phyloP scores from a whole-genome alignment of 1,284 basidiomycete genomes.

The Dichomitus squalens region DNA sequence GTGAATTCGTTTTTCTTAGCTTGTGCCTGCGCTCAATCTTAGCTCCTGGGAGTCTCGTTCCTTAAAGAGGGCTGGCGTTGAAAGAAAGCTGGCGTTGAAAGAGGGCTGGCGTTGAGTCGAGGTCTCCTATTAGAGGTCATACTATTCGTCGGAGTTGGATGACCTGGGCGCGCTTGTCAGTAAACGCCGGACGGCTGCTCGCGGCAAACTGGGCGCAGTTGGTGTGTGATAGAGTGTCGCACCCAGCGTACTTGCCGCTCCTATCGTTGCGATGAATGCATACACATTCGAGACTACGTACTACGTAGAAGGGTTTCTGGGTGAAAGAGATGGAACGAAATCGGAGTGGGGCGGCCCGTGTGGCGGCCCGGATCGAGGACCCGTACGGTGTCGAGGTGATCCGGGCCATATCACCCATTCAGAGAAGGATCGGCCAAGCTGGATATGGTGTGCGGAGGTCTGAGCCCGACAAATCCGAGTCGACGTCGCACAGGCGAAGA shows the following conservation, averaged over 20 bases:
- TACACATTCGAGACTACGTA: not conserved
- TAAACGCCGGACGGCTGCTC: not conserved
- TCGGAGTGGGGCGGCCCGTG: no score
- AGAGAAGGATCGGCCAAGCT: slow-evolving; percentile 5
- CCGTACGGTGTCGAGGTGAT: slow-evolving; percentile 7
- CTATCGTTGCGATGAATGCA: not conserved
- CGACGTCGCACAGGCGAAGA: not conserved
- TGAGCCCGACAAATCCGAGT: not conserved
- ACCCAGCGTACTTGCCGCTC: no score
- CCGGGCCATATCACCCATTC: slow-evolving; percentile 4
- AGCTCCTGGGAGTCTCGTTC: not conserved
- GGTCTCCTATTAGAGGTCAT: not conserved
- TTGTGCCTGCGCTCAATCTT: no score
- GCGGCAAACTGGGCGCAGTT: no score
- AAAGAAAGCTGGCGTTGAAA: not conserved
- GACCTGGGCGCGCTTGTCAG: not conserved
- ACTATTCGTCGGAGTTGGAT: not conserved
- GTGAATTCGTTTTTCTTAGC: no score
- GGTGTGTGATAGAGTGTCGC: no score
- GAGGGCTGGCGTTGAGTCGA: not conserved
- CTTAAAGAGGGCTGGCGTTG: not conserved
- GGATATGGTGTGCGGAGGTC: not conserved
- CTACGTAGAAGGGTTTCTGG: not conserved
- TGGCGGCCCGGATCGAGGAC: slow-evolving; percentile 21
- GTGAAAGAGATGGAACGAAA: not conserved